Evolutionary conservation across 2,329 filamentous ascomycete species (phyloP).

Genomic region (Colletotrichum acutatum): DNA sequence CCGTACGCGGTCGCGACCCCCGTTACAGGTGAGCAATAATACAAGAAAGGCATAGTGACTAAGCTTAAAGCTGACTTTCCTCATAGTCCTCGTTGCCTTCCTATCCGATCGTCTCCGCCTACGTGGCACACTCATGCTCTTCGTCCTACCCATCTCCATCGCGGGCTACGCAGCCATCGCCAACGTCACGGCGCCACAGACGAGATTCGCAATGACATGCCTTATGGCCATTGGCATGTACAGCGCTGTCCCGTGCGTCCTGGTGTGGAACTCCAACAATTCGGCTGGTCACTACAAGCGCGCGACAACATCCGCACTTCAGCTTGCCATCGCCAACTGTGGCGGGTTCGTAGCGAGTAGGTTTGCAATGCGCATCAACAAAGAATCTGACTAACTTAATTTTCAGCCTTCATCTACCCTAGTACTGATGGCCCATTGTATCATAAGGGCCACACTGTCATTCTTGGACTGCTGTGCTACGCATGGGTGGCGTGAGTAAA

Average conservation of each 20-base stretch:
- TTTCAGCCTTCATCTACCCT: constrained; percentile 68
- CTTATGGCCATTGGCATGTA: constrained; percentile 75
- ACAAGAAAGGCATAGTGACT: accelerated
- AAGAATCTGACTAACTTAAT: not conserved
- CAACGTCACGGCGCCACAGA: constrained; percentile 59
- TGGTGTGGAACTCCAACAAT: constrained; percentile 76
- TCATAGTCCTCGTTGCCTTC: constrained; percentile 61
- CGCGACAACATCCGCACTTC: constrained; percentile 73
- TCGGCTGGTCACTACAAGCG: constrained; percentile 77
- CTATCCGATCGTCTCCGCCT: constrained; percentile 70
- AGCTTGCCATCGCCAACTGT: constrained; percentile 74
- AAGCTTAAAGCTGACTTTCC: not conserved
- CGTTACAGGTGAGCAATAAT: constrained; percentile 55
- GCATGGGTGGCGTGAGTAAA: constrained; percentile 72
- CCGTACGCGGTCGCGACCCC: constrained; percentile 70
- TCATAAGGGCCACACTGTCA: constrained; percentile 69
- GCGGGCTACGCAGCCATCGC: constrained; percentile 73
- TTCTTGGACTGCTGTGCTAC: constrained; percentile 68
- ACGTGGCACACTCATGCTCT: constrained; percentile 71
- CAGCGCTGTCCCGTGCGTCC: constrained; percentile 68
- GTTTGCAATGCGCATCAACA: constrained; percentile 18
- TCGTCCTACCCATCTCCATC: constrained; percentile 71
- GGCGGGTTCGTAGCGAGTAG: constrained; percentile 73
- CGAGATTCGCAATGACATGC: constrained; percentile 74
- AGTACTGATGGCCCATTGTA: constrained; percentile 66